These are phyloP conservation scores for Penicillium digitatum DNA, from an alignment of 2,329 filamentous ascomycete genomes.

Conservation along the genomic window DNA sequence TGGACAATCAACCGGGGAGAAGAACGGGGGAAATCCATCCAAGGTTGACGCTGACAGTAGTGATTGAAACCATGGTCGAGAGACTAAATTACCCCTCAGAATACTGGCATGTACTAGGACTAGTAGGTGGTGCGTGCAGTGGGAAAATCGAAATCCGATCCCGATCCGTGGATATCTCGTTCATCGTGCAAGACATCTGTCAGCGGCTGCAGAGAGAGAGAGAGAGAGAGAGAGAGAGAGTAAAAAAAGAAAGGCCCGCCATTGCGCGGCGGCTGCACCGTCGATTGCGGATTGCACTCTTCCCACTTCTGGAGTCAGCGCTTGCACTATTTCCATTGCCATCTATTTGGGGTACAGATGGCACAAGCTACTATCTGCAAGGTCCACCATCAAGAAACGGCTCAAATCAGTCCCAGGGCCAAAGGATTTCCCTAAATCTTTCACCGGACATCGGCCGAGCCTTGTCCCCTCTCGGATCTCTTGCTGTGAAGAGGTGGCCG, in stretches of 20 bases:
- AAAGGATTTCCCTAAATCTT: background rate
- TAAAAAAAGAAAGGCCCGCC: constrained; percentile 3
- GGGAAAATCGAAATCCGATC: background rate
- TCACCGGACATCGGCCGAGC: constrained; percentile 3
- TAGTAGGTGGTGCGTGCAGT: background rate
- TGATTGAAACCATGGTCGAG: background rate
- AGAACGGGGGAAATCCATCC: background rate
- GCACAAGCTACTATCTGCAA: constrained; percentile 3
- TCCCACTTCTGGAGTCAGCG: constrained; percentile 6
- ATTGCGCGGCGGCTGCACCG: constrained; percentile 17
- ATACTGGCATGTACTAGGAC: background rate
- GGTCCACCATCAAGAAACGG: constrained; percentile 1
- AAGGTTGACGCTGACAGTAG: background rate
- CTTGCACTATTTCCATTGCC: constrained; percentile 5
- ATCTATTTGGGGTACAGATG: background rate
- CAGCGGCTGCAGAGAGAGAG: constrained; percentile 5
- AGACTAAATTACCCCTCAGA: background rate
- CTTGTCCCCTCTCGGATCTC: background rate
- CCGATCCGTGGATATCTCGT: background rate
- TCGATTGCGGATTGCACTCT: constrained; percentile 15
- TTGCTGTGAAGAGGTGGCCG: background rate
- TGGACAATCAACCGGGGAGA: constrained; percentile 1
- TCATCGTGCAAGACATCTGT: constrained; percentile 12
- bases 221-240: background rate
- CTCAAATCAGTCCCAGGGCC: background rate